Conservation (phyloP, 345 rosid genomes). For the Zanthoxylum bungeanum region DNA sequence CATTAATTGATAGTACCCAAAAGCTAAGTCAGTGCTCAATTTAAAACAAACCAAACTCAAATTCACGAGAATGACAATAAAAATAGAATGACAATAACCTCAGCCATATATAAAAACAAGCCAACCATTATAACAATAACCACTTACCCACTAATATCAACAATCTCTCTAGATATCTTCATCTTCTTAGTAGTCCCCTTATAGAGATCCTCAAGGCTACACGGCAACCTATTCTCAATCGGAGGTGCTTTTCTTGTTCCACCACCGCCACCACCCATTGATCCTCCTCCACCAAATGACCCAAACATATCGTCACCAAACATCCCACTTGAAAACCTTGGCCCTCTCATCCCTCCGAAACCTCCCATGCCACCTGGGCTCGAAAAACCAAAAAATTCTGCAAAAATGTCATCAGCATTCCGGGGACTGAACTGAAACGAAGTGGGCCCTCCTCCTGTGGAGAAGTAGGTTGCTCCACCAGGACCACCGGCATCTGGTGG, state of each 20-base stretch:
- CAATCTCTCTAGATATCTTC: slow-evolving; percentile 57
- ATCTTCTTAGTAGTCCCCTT: slow-evolving; percentile 62
- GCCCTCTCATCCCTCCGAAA: slow-evolving; percentile 32
- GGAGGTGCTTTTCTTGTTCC: slow-evolving; percentile 49
- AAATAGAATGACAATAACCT: background rate
- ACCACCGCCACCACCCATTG: slow-evolving; percentile 41
- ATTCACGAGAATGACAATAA: background rate
- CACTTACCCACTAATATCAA: slow-evolving; percentile 49
- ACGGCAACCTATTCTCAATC: slow-evolving; percentile 47
- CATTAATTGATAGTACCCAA: background rate
- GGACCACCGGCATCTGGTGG: slow-evolving; percentile 58
- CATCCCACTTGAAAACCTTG: slow-evolving; percentile 48
- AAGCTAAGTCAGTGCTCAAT: background rate
- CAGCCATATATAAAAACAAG: background rate
- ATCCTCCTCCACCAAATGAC: slow-evolving; percentile 48
- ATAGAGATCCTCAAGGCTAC: slow-evolving; percentile 61
- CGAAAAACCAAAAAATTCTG: slow-evolving; percentile 66
- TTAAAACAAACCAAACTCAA: background rate
- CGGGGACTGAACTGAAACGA: slow-evolving; percentile 63
- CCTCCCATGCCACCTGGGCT: slow-evolving; percentile 42
- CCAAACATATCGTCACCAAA: slow-evolving; percentile 62
- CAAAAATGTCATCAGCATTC: slow-evolving; percentile 62
- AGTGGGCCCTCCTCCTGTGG: slow-evolving; percentile 46
- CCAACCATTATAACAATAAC: background rate
- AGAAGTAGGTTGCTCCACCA: slow-evolving; percentile 53